Evolutionary conservation across 257 asterid genomes (phyloP).

Genomic region (Solanum boliviense): DNA sequence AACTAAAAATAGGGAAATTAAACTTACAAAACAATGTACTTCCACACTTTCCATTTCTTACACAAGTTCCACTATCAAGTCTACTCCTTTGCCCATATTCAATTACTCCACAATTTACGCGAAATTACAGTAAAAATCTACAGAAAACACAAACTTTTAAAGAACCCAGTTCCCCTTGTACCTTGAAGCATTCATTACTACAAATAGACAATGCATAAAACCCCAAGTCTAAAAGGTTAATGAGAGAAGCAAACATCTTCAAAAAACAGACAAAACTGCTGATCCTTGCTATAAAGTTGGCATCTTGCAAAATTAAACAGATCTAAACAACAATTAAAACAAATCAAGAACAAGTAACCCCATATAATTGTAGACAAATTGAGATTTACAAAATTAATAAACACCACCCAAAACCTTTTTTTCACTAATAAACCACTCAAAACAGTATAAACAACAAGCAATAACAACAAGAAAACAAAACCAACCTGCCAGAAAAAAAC

Average conservation of each 20-base stretch:
- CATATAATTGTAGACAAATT: neutral
- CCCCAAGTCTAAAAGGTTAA: neutral
- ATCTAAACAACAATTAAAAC: neutral
- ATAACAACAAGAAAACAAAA: neutral
- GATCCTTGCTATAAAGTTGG: neutral
- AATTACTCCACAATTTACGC: neutral
- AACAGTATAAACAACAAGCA: neutral
- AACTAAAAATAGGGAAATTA: neutral
- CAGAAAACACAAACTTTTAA: neutral
- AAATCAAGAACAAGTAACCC: neutral
- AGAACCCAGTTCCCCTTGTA: neutral
- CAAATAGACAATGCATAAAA: neutral
- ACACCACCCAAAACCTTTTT: neutral
- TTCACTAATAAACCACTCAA: neutral
- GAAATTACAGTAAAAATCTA: neutral
- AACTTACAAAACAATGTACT: neutral
- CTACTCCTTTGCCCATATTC: neutral
- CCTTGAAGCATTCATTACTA: neutral
- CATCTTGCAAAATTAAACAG: neutral
- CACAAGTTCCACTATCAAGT: neutral
- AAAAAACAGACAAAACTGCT: neutral
- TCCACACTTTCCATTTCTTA: neutral
- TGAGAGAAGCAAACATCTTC: neutral
- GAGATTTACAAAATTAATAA: neutral
- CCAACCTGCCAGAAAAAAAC: neutral